Evolutionary conservation across 495 filamentous ascomycete species (phyloP).

Genomic region (Xylaria scruposa): DNA sequence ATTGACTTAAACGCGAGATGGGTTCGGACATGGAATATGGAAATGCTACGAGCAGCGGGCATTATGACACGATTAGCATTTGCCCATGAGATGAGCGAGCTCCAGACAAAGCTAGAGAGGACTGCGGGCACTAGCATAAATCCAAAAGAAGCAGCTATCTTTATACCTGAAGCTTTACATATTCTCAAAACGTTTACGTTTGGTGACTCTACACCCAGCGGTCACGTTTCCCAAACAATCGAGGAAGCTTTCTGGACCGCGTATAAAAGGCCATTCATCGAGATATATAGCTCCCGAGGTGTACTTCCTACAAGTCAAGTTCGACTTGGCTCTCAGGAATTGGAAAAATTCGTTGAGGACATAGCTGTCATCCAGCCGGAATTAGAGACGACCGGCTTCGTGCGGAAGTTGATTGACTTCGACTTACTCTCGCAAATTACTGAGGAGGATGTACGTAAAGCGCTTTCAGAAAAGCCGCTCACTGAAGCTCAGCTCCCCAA

Average conservation of each 20-base stretch:
- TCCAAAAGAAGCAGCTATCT: constrained; percentile 61
- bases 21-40: constrained; percentile 94
- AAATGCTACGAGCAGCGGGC: constrained; percentile 89
- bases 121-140: constrained; percentile 50
- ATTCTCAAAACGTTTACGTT: constrained; percentile 84
- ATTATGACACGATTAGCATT: constrained; percentile 90
- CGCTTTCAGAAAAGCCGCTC: constrained; percentile 78
- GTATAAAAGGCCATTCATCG: constrained; percentile 78
- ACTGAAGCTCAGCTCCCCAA: constrained; percentile 73
- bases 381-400: constrained; percentile 71
- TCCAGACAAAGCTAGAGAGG: constrained; percentile 63
- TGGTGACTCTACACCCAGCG: constrained; percentile 84
- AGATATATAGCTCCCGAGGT: constrained; percentile 85
- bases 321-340: constrained; percentile 78
- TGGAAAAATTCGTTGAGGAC: constrained; percentile 84
- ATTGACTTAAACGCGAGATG: constrained; percentile 95
- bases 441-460: constrained; percentile 80
- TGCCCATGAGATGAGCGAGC: constrained; percentile 78
- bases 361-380: constrained; percentile 85
- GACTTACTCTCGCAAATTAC: constrained; percentile 85
- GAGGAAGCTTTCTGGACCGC: constrained; percentile 96
- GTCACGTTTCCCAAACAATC: constrained; percentile 78
- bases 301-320: constrained; percentile 79
- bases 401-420: constrained; percentile 77
- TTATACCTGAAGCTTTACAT: constrained; percentile 80